These are phyloP conservation scores for Pilasporangium apinafurcum DNA, from an alignment of 352 stramenopile species.

Conservation along the genomic window DNA sequence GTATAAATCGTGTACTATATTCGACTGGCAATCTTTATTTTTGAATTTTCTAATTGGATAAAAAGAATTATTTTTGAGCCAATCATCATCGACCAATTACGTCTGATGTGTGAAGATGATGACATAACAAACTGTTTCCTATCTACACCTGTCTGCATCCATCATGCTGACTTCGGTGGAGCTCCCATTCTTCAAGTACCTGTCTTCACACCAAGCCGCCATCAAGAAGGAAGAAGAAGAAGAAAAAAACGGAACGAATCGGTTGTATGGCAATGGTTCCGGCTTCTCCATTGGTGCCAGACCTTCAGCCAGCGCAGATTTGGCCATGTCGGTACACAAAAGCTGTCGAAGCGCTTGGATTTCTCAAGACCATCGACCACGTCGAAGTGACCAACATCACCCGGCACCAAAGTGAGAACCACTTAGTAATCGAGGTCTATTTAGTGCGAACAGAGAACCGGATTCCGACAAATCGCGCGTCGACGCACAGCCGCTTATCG, in stretches of 20 bases:
- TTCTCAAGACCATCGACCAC: slow-evolving; percentile 35
- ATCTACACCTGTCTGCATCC: too few species aligned
- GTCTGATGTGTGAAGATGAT: too few species aligned
- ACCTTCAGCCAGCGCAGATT: slow-evolving; percentile 24
- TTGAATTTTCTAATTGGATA: background rate
- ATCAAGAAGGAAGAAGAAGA: background rate
- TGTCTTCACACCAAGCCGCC: background rate
- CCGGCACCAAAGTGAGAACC: slow-evolving; percentile 23
- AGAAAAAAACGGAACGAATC: background rate
- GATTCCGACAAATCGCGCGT: slow-evolving; percentile 14
- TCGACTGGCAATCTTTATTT: too few species aligned
- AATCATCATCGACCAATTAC: too few species aligned
- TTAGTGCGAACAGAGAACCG: slow-evolving; percentile 26
- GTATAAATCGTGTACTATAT: too few species aligned
- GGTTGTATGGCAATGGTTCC: background rate
- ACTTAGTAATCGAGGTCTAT: slow-evolving; percentile 48
- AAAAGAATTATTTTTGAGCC: too few species aligned
- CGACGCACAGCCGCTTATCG: background rate
- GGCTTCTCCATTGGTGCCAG: slow-evolving; percentile 21
- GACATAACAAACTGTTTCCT: too few species aligned
- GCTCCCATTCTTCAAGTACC: background rate
- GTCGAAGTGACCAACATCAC: slow-evolving; percentile 35
- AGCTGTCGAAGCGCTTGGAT: slow-evolving; percentile 23
- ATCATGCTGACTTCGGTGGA: too few species aligned
- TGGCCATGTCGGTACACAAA: slow-evolving; percentile 26